Percentiles rank a stretch among this genome's conserved stretches.
Conservation (phyloP, 495 filamentous ascomycete genomes). For the Penicillium macrosclerotiorum region DNA sequence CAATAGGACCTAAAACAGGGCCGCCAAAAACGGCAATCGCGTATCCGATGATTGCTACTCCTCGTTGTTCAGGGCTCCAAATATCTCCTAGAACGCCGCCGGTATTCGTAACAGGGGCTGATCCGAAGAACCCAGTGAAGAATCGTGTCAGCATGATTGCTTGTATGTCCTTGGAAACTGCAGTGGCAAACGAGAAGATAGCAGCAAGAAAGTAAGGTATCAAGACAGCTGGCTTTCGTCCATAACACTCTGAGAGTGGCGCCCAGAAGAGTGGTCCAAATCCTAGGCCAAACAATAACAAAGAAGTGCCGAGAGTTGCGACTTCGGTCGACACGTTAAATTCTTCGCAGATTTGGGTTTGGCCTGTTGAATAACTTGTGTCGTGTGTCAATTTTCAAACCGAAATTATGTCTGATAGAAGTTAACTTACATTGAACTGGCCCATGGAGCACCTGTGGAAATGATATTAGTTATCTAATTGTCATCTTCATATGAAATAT, state of each 20-base stretch:
- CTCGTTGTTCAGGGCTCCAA: slow-evolving; percentile 53
- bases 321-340: slow-evolving; percentile 48
- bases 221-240: slow-evolving; percentile 36
- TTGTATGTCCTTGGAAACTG: slow-evolving; percentile 64
- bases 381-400: too few species aligned
- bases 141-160: slow-evolving; percentile 68
- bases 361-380: slow-evolving; percentile 52
- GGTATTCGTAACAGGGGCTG: slow-evolving; percentile 64
- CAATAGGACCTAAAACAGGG: slow-evolving; percentile 41
- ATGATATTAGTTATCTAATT: too few species aligned
- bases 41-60: slow-evolving; percentile 60
- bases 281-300: slow-evolving; percentile 53
- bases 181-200: slow-evolving; percentile 62
- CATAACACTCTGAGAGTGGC: slow-evolving; percentile 70
- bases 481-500: too few species aligned
- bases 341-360: slow-evolving; percentile 33
- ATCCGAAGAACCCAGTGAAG: slow-evolving; percentile 66
- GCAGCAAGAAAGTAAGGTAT: slow-evolving; percentile 58
- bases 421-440: too few species aligned
- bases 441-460: too few species aligned
- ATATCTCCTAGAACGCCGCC: slow-evolving; percentile 69
- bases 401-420: too few species aligned
- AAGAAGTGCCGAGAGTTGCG: slow-evolving; percentile 46
- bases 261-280: slow-evolving; percentile 55
- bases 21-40: slow-evolving; percentile 48